Evolutionary conservation across 2,329 filamentous ascomycete species (phyloP).

Genomic region (Chalaropsis ovoidea): DNA sequence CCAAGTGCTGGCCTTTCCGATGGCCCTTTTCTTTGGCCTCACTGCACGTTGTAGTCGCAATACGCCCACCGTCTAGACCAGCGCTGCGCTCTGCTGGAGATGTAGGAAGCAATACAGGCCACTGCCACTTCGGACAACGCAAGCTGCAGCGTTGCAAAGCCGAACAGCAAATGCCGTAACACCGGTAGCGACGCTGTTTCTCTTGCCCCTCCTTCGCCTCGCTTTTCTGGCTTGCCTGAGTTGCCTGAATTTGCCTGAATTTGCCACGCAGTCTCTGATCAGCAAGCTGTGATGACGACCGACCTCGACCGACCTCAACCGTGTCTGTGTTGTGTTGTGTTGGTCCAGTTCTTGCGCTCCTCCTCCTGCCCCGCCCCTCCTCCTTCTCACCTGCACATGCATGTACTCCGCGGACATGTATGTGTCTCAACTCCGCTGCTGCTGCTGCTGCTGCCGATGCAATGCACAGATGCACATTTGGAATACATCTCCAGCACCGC

Average conservation of each 20-base stretch:
- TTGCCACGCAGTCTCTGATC: slow-evolving; percentile 10
- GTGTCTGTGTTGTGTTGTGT: background rate
- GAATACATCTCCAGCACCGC: background rate
- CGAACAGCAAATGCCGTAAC: background rate
- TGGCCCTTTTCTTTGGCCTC: slow-evolving; percentile 1
- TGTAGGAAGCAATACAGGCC: background rate
- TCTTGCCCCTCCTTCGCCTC: background rate
- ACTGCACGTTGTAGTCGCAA: background rate
- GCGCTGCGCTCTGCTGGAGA: background rate
- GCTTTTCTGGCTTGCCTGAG: too few species aligned
- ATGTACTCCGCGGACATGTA: slow-evolving; percentile 2
- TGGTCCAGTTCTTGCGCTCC: background rate
- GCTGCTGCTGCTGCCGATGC: slow-evolving; percentile 1
- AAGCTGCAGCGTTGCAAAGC: background rate
- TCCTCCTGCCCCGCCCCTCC: background rate
- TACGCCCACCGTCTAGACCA: background rate
- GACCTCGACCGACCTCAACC: too few species aligned
- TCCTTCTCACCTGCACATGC: background rate
- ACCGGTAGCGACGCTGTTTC: background rate
- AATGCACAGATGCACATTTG: slow-evolving; percentile 8
- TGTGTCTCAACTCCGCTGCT: slow-evolving; percentile 1
- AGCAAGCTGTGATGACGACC: slow-evolving; percentile 7
- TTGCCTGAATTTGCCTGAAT: background rate
- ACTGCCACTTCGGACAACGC: background rate
- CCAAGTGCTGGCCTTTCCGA: background rate